Base-by-base conservation (phyloP, 148 eudicot species). In the Camellia sinensis region DNA sequence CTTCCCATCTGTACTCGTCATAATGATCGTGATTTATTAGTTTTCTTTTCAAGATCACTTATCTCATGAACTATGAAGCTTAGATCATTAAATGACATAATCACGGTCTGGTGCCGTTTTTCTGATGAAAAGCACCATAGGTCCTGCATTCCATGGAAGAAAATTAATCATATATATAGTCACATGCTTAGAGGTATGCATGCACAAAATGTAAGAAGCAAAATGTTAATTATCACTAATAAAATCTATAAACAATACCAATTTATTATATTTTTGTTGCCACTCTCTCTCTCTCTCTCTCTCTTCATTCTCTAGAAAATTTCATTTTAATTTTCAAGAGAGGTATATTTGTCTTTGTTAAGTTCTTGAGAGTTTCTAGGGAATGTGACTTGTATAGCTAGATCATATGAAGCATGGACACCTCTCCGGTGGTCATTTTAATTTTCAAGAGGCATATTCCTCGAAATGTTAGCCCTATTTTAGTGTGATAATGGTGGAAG, bases 121-220 rank as follows among this genome's bases (percentile, higher is more conserved):
- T 40, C 73, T 70, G 41, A 21, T 70, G 54, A 45, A 67, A 67
- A 41, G 71, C 48, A 40, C 7, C 6, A 43, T 6, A 41, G 3
- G 9, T 41, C 71, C 46, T 40, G 71, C 71, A 10, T 71, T 67
- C 64, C 57, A 57, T 64, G 19, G 22, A 41, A 3, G 80, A 77
- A 67, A 15, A n/a, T 80, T 44, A 7, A 15, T 67, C 22, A 57
- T 67, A 57, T 68, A 65, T 48, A 75, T 17, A 62, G 4, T 56
- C 60, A 56, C 60, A 10, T 11, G 17, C n/a, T 4, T 17, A 4
- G 3, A 62, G 21, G 11, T 57, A 57, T 14, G 17, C 15, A 7
- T 46, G 71, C 65, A 46, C 45, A 59, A 22, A 74, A n/a, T 19
- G 12, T 29, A 29, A 29, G 37, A 29, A 29, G 37, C 37, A 29